Base-by-base conservation (phyloP, 192 early-diverging fungal species). In the Coemansia biformis region DNA sequence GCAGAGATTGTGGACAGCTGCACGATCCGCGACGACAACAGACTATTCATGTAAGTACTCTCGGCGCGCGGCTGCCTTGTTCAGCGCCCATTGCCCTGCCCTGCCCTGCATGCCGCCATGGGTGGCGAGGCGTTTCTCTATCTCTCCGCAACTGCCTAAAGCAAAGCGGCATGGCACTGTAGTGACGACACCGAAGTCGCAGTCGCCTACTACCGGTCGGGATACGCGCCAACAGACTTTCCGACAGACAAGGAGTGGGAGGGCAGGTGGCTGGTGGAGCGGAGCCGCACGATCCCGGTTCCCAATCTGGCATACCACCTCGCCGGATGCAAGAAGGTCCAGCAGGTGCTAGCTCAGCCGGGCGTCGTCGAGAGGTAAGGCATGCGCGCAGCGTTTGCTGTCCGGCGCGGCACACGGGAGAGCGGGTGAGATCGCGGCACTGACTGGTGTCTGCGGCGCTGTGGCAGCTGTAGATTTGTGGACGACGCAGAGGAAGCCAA, bases 291-390 rank as follows among this genome's bases (percentile, higher is more conserved):
- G 0, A 82, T 98, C 49, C 88, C 94, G 42, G 92, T 90, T 51
- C 95, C 95, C 28, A 89, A 78, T 23, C 74, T 88, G 16, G 86
- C 90, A 3, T 93, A 96, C 45, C 95, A 98, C 43, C 63, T 98
- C 18, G 86, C 86, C 7, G 95, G 95, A n/a, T 79, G 88, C 32
- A 98, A 98, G 64, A 98, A 98, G 54, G 80, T 95, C 8, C 95
- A 98, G 59, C 93, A 98, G 59, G 86, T 96, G 8, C 62, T 98
- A 17, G 84, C 93, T 0, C 59, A 76, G 5, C 83, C 91, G 1
- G 86, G 87, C 19, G 63, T 84, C 30, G 57, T 98, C 9, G 93
- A 98, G 59, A 78, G 81, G 64, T 92, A 84, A 62, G 46, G 2
- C 17, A 23, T 47, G 21, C 43, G 38, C n/a, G n/a, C n/a, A n/a